Conservation (phyloP, 106 monocot species). For the Hemerocallis citrina region DNA sequence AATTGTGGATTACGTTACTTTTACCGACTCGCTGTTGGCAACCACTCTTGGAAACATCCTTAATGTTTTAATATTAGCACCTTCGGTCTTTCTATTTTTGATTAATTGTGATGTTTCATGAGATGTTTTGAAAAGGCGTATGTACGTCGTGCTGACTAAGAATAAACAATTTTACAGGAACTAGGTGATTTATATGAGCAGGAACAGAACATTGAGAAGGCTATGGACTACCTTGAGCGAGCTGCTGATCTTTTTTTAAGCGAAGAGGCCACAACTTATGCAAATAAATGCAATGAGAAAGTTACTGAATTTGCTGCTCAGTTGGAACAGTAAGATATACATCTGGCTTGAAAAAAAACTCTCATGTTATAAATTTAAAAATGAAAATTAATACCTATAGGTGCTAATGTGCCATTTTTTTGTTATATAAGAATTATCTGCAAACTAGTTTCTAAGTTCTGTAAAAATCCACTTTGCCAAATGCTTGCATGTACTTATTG, state of each 20-base stretch:
- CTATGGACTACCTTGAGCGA: conserved; percentile 56
- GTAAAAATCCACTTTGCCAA: no score
- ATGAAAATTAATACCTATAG: no score
- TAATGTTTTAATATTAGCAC: neutral
- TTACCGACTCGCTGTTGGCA: neutral
- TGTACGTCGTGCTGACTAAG: neutral
- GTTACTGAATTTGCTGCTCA: conserved; percentile 79
- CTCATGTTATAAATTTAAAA: no score
- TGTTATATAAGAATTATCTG: no score
- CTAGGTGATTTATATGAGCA: conserved; percentile 72
- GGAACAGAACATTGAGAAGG: conserved; percentile 62
- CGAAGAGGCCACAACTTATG: conserved; percentile 71
- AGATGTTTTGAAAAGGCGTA: neutral
- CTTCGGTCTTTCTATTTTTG: neutral
- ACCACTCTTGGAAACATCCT: neutral
- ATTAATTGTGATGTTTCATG: neutral
- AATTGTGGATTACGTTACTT: neutral
- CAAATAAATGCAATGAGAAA: conserved; percentile 80
- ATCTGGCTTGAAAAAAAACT: neutral
- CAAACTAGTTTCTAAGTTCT: no score
- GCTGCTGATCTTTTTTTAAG: conserved; percentile 80
- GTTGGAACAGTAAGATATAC: conserved; percentile 67
- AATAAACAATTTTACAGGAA: conserved; percentile 29
- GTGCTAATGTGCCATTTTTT: no score
- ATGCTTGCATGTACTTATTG: no score